phyloP scores from a whole-genome alignment of 176 grass and related monocot species.

The Aegilops bicornis region DNA sequence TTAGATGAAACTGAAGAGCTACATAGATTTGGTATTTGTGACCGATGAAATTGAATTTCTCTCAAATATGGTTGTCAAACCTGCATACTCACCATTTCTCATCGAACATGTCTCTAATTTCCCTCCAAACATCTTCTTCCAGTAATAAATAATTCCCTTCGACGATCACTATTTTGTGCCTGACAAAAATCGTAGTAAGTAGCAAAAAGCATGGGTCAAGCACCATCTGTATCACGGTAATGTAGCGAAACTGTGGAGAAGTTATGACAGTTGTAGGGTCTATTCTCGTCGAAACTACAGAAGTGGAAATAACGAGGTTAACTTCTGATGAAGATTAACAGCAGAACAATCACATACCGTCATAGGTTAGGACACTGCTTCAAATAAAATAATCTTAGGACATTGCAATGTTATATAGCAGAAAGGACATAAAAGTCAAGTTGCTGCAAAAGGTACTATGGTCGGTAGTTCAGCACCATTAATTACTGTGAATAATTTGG shows the following conservation, averaged over 20 bases:
- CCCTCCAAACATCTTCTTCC: constrained; percentile 75
- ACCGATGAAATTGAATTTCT: not conserved
- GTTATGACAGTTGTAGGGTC: not conserved
- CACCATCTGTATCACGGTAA: not conserved
- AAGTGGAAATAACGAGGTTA: not conserved
- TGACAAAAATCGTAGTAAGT: constrained; percentile 38
- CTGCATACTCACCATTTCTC: constrained; percentile 76
- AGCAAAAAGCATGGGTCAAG: not conserved
- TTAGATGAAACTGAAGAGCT: not conserved
- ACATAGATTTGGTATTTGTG: not conserved
- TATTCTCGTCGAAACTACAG: not conserved
- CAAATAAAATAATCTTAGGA: not conserved
- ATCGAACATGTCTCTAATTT: constrained; percentile 69
- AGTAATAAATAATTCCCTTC: constrained; percentile 91
- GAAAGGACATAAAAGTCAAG: not conserved
- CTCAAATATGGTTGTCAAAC: not conserved
- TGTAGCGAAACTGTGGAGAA: not conserved
- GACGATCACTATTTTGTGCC: constrained; percentile 86
- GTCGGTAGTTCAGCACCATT: not conserved
- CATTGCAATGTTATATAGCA: not conserved
- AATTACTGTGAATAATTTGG: not conserved
- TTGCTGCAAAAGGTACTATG: constrained; percentile 17
- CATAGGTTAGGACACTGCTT: not conserved
- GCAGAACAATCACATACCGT: not conserved
- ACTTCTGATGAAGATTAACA: not conserved